A percentile compares a stretch with the other conserved stretches of the same genome.
Evolutionary conservation across 176 grass and related monocot species (phyloP).

Genomic region (Poa annua): DNA sequence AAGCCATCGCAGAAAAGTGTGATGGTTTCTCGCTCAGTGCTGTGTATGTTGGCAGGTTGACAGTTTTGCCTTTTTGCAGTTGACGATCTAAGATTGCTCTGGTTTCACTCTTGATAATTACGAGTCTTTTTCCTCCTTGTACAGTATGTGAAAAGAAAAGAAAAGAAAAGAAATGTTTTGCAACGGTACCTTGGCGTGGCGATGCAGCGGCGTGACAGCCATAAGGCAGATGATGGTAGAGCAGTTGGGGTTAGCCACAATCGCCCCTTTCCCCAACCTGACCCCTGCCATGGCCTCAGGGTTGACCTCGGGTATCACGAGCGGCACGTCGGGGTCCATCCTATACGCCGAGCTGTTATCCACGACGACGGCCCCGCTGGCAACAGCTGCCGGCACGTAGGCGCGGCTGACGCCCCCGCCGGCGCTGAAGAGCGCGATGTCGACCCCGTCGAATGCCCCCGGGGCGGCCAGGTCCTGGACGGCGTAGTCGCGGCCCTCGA

Average conservation of each 20-base stretch:
- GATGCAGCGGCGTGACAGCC: slow-evolving; percentile 95
- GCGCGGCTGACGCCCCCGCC: slow-evolving; percentile 70
- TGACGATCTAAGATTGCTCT: not conserved
- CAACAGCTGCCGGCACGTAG: slow-evolving; percentile 66
- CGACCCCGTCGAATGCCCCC: slow-evolving; percentile 76
- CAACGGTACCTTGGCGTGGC: slow-evolving; percentile 68
- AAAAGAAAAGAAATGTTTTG: slow-evolving; percentile 28
- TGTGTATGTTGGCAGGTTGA: not conserved
- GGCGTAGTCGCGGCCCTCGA: slow-evolving; percentile 72
- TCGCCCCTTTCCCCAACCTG: slow-evolving; percentile 72
- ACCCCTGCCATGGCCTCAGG: slow-evolving; percentile 83
- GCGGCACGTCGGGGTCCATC: slow-evolving; percentile 87
- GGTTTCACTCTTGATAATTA: not conserved
- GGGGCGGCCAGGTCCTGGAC: slow-evolving; percentile 78
- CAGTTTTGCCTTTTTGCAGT: not conserved
- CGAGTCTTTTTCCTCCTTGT: not conserved
- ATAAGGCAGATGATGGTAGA: slow-evolving; percentile 97
- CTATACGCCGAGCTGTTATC: slow-evolving; percentile 95
- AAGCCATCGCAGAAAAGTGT: not conserved
- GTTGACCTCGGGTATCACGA: slow-evolving; percentile 94
- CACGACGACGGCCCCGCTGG: slow-evolving; percentile 76
- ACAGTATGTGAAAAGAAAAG: not conserved
- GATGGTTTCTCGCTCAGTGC: not conserved
- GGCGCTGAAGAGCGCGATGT: slow-evolving; percentile 92
- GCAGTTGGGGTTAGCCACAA: slow-evolving; percentile 94